phyloP scores from a whole-genome alignment of 371 early-diverging fungal species.

The Haplosporangium sp. region DNA sequence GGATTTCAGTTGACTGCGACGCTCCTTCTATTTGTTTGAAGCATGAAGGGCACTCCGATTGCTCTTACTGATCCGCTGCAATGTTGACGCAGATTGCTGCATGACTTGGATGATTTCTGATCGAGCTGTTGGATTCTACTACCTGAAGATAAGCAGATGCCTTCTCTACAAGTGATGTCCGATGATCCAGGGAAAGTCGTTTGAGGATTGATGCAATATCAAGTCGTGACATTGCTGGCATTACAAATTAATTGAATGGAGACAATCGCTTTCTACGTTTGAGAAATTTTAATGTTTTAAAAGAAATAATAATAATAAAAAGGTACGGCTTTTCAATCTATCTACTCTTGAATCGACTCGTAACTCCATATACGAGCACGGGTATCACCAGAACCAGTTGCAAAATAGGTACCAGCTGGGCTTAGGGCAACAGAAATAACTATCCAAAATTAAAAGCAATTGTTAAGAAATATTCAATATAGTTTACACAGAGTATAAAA shows the following conservation, averaged over 20 bases:
- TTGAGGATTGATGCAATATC: constrained; percentile 43
- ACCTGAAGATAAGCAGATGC: constrained; percentile 45
- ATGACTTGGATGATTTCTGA: constrained; percentile 48
- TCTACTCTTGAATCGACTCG: constrained; percentile 35
- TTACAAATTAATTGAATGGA: too few species aligned
- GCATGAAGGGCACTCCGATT: not conserved
- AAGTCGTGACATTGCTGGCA: constrained; percentile 37
- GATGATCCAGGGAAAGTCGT: constrained; percentile 47
- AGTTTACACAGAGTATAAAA: not conserved
- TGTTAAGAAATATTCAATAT: not conserved
- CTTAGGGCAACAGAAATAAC: constrained; percentile 95
- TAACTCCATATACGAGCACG: constrained; percentile 95
- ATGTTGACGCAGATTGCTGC: constrained; percentile 55
- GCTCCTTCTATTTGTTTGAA: not conserved
- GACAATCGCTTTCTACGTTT: too few species aligned
- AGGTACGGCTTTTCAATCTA: constrained; percentile 7
- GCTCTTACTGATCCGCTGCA: constrained; percentile 42
- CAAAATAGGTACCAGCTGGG: constrained; percentile 87
- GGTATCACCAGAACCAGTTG: constrained; percentile 96
- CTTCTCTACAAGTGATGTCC: constrained; percentile 48
- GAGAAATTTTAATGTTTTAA: not conserved
- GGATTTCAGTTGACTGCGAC: not conserved
- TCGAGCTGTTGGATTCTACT: constrained; percentile 38
- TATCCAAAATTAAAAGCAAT: constrained; percentile 17
- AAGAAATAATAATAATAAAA: constrained; percentile 5